phyloP scores from a whole-genome alignment of 2,329 filamentous ascomycete genomes.

The Hirsutella thompsonii region DNA sequence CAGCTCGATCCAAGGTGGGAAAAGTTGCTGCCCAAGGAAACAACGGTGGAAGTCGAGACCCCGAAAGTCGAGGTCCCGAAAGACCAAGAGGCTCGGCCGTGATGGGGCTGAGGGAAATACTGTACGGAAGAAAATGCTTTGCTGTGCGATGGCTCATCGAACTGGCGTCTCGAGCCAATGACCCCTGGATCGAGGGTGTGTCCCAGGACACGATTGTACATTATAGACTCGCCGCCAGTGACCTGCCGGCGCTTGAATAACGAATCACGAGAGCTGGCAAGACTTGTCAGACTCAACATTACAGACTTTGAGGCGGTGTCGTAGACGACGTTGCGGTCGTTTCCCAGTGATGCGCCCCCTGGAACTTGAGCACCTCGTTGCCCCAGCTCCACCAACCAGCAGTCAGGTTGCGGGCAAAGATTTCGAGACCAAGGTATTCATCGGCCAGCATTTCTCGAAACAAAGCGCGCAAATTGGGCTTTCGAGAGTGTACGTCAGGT shows the following conservation, averaged over 20 bases:
- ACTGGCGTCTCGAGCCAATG: neutral
- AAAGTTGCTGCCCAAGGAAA: slow-evolving; percentile 12
- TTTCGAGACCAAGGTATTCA: slow-evolving; percentile 50
- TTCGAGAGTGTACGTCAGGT: slow-evolving; percentile 66
- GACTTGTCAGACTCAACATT: neutral
- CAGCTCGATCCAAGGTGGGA: slow-evolving; percentile 35
- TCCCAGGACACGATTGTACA: no score
- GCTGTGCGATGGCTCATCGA: no score
- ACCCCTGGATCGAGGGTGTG: no score
- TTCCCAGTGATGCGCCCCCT: slow-evolving; percentile 41
- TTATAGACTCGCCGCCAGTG: no score
- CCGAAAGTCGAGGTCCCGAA: neutral
- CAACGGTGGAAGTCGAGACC: slow-evolving; percentile 6
- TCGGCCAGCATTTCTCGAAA: slow-evolving; percentile 41
- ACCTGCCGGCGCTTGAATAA: no score
- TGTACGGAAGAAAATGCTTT: no score
- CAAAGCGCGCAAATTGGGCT: slow-evolving; percentile 55
- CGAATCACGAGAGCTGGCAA: neutral
- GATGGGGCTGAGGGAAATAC: neutral
- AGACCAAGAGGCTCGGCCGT: neutral
- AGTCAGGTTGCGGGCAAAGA: slow-evolving; percentile 65
- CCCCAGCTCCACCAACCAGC: slow-evolving; percentile 72
- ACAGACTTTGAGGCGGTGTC: neutral
- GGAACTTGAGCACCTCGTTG: slow-evolving; percentile 59
- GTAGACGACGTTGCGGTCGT: slow-evolving; percentile 6